Percentiles rank a stretch among this genome's conserved stretches.
These are phyloP conservation scores for Cladosporium velox DNA, from an alignment of 2,329 filamentous ascomycete species.

Conservation along the genomic window DNA sequence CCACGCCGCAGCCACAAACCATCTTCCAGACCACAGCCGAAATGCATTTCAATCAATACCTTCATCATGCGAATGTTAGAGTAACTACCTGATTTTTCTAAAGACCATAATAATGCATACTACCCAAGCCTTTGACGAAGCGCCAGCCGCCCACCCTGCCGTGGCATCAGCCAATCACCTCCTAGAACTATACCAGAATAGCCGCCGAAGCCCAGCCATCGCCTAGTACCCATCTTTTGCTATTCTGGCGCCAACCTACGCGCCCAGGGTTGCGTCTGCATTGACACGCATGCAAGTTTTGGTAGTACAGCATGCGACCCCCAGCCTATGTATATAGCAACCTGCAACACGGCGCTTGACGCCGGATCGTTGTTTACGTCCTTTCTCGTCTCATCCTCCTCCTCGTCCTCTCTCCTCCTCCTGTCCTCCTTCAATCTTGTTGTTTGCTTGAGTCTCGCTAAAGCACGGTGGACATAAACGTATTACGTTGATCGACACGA, in stretches of 20 bases:
- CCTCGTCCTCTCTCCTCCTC: neutral
- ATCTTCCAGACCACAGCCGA: neutral
- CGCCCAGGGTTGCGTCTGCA: constrained; percentile 16
- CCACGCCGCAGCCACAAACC: neutral
- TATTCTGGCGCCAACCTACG: constrained; percentile 14
- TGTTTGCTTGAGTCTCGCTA: neutral
- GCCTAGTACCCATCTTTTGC: neutral
- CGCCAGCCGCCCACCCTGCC: constrained; percentile 12
- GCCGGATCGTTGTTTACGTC: constrained; percentile 6
- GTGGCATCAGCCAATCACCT: constrained; percentile 6
- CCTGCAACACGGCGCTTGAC: constrained; percentile 17
- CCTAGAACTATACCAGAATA: neutral
- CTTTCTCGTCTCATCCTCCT: constrained; percentile 6
- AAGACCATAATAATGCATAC: neutral
- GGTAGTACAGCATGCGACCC: constrained; percentile 1
- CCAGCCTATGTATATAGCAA: constrained; percentile 19
- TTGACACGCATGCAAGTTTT: constrained; percentile 9
- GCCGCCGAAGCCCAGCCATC: constrained; percentile 8
- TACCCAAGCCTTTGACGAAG: constrained; percentile 11
- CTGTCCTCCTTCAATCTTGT: constrained; percentile 1
- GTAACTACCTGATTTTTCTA: neutral
- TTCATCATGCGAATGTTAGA: neutral
- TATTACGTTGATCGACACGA: neutral
- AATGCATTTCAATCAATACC: neutral
- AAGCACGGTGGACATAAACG: neutral